Evolutionary conservation across 345 rosid genomes (phyloP), one percentile per base, ranked within the genome.

Genomic region (Eucalyptus marginata): DNA sequence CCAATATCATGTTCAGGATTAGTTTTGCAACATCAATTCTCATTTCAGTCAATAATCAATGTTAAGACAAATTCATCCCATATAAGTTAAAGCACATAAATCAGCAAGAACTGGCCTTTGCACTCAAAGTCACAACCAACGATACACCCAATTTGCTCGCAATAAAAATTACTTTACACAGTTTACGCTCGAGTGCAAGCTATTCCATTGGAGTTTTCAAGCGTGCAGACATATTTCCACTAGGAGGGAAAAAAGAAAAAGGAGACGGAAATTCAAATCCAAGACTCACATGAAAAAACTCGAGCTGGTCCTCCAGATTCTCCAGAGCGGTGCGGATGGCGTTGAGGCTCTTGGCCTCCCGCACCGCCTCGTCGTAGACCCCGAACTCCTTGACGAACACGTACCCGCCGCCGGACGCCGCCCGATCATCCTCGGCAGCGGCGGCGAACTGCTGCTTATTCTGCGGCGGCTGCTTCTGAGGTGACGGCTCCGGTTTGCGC

Each of bases 301-400:
- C 99, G 86, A 98, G 95, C 94, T 98, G 99, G 94, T 98, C 99
- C 91, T 97, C 99, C 54, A 97, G 98, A 91, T 96, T 95, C 95
- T 98, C 99, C 88, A 97, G 96, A 88, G 99, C 97, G 54, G 97
- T 94, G 47, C 99, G 93, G 54, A 98, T 98, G 44, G 95, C 94
- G 88, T 96, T 95, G 43, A 98, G 94, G 90, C 99, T 97, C 93
- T 97, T 98, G 36, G 97, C 98, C 94, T 98, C 99, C 43, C 91
- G 95, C 91, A 97, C 92, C 29, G 96, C 92, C 25, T 95, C 98
- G 89, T 83, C 87, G 36, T 94, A 93, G 54, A 93, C 90, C 22
- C 94, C 91, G 54, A 94, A 91, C 50, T 96, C 99, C 94, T 98
- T 97, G 52, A 95, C 94, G 94, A 94, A 96, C 36, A 98, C 98